phyloP scores from a whole-genome alignment of 164 flowering plant species.

The Kalanchoe fedtschenkoi region DNA sequence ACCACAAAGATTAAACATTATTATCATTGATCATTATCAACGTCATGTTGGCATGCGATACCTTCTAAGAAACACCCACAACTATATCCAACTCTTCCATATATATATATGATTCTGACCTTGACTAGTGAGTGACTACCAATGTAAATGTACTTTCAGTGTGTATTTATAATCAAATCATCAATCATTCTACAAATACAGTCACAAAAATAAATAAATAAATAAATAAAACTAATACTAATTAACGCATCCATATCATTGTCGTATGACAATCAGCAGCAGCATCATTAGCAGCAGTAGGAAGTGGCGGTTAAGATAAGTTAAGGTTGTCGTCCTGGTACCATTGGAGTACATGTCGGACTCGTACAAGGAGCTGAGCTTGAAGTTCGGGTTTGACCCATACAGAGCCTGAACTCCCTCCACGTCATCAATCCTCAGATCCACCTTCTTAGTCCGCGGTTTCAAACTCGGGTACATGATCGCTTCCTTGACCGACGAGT shows the following conservation, averaged over 20 bases:
- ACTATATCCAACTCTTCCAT: neutral
- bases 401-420: conserved; percentile 46
- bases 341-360: conserved; percentile 18
- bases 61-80: neutral
- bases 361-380: conserved; percentile 23
- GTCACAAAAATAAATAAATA: neutral
- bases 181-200: neutral
- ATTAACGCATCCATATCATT: too few relatives aligned
- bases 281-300: neutral
- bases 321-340: neutral
- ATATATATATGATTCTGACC: neutral
- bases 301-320: neutral
- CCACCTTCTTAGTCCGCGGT: conserved; percentile 37
- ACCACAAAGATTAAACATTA: too few relatives aligned
- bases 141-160: neutral
- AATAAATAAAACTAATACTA: too few relatives aligned
- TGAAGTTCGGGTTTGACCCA: conserved; percentile 48
- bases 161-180: neutral
- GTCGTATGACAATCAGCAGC: neutral
- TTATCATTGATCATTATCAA: neutral
- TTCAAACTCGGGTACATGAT: conserved; percentile 52
- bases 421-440: conserved; percentile 45
- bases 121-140: neutral
- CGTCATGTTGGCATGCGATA: neutral
- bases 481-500: conserved; percentile 42